Evolutionary conservation across 2,329 filamentous ascomycete species (phyloP), one percentile per base, ranked within the genome.

Genomic region (Arthrocladium fulminans): DNA sequence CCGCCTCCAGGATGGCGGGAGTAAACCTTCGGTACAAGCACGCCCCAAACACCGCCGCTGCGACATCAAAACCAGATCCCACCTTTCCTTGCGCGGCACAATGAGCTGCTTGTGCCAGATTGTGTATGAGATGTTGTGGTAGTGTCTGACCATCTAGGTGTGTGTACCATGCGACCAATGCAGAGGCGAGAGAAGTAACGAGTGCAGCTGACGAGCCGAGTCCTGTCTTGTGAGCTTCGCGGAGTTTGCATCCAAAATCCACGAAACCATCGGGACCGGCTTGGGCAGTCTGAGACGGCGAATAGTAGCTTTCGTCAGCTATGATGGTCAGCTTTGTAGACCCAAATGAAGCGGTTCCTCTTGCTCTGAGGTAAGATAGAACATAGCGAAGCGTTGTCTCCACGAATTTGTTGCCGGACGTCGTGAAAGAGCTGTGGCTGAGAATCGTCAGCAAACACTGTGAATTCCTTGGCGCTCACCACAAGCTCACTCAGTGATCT

Each of bases 281-380:
- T 45, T 46, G 39, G 15, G 64, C 56, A 20, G 63, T 60, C 22
- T 71, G 64, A 2, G 81, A 74, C 51, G 83, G 80, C 3, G 92
- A 96, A 73, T 97, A 98, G 76, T 98, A 98, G 71, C 94, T 87
- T 62, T 92, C 89, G 69, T 96, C 88, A 51, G 92, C 90, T 29
- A 97, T 78, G 63, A 98, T 90, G 52, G 86, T 88, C 64, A 97
- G 79, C 12, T 80, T 80, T 24, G 84, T 70, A 3, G 88, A 79
- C 12, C 75, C 75, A 61, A 92, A 65, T 43, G 80, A 61, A 68
- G 76, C 63, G 63, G 64, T 73, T 65, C 69, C 56, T 56, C 70
- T 56, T 67, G 69, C 63, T 65, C 67, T 61, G 66, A 74, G 64
- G 87, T 95, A 96, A 48, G 84, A 92, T 59, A 97, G 77, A 48